Evolutionary conservation across 768 basidiomycete genomes (phyloP).

Genomic region (Boletus speciosus): DNA sequence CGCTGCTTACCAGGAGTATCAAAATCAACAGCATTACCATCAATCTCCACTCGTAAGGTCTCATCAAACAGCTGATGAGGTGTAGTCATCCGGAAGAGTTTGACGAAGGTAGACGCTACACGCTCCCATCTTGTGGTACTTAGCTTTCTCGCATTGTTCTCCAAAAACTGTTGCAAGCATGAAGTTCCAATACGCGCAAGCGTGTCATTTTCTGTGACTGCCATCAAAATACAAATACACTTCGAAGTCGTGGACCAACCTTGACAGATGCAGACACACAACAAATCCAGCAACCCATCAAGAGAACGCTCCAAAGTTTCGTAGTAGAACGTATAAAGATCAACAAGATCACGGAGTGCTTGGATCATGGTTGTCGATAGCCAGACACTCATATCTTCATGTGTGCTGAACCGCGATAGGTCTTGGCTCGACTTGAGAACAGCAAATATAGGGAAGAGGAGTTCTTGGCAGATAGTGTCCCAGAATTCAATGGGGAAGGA

Average conservation of each 20-base stretch:
- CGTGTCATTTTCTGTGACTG: constrained; percentile 85
- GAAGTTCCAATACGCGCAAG: constrained; percentile 96
- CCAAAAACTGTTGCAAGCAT: constrained; percentile 92
- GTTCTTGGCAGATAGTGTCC: constrained; percentile 95
- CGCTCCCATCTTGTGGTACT: constrained; percentile 85
- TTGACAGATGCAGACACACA: constrained; percentile 98
- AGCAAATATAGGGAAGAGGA: constrained; percentile 97
- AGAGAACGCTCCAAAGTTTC: constrained; percentile 84
- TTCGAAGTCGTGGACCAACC: constrained; percentile 46
- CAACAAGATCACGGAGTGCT: constrained; percentile 90
- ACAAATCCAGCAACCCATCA: constrained; percentile 88
- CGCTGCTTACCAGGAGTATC: constrained; percentile 40
- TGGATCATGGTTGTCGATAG: constrained; percentile 98
- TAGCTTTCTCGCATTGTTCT: constrained; percentile 87
- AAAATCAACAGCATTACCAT: constrained; percentile 51
- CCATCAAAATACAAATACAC: constrained; percentile 2
- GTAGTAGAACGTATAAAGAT: constrained; percentile 95
- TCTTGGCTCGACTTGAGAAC: constrained; percentile 93
- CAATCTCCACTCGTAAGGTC: constrained; percentile 79
- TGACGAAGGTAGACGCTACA: constrained; percentile 88
- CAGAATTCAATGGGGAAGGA: constrained; percentile 91
- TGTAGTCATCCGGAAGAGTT: constrained; percentile 95
- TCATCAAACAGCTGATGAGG: constrained; percentile 97
- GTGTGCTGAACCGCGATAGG: constrained; percentile 87
- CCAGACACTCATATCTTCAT: constrained; percentile 99